Evolutionary conservation across 441 rosid species (phyloP), one percentile per base, ranked within the genome.

Genomic region (Erysimum cheiri): DNA sequence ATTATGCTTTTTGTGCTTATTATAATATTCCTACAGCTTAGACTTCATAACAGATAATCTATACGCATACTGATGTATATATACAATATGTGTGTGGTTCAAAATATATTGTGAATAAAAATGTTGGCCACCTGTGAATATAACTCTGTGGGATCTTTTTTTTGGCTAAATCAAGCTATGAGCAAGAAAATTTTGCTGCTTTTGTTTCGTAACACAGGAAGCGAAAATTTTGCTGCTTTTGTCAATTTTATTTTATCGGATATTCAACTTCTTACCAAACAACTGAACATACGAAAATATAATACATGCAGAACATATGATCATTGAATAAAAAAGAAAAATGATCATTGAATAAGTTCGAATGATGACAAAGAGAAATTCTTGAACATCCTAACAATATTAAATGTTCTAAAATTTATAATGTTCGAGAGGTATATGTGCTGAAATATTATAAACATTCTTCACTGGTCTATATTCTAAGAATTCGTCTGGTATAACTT

Each of bases 391-490:
- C 40, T 22, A 35, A 62, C 13, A 8, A 29, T 53, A 62, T 15
- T 28, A 8, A 54, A n/a, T 29, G n/a, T 40, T 71, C 31, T 43
- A 13, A 53, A 41, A 8, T 29, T 29, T 31, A 29, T 4, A 58
- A 22, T 60, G 48, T n/a, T n/a, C 4, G 31, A 5, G 36, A 41
- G 26, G 24, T 49, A 50, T 57, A 29, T 39, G 60, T 40, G 43
- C 15, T 47, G 48, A 48, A 52, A 35, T 59, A 43, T 24, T 26
- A 12, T 26, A 60, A 14, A 4, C 9, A 40, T 5, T 50, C 52
- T 26, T 14, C 39, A 60, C 53, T 46, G 52, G 65, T 69, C 40
- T 69, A 47, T 19, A 55, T 75, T 69, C 74, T 69, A 69, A 74
- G 29, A 68, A 54, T 37, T 74, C 70, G 70, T 62, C 72, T 41